phyloP scores from a whole-genome alignment of 768 basidiomycete species.

The Tulasnella sp. region DNA sequence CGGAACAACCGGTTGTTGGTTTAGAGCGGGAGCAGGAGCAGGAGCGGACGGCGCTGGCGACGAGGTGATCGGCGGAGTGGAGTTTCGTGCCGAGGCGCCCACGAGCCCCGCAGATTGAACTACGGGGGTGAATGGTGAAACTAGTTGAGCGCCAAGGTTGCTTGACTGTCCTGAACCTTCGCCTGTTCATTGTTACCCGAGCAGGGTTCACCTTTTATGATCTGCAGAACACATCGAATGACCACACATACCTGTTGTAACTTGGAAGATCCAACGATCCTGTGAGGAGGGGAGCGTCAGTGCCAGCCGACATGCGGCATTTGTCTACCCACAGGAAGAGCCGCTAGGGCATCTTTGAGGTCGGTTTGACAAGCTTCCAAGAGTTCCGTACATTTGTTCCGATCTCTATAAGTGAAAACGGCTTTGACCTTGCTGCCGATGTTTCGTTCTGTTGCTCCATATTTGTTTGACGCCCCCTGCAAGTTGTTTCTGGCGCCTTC shows the following conservation, averaged over 20 bases:
- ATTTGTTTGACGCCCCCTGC: background rate
- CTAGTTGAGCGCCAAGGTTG: background rate
- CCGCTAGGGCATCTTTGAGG: background rate
- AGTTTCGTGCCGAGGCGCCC: background rate
- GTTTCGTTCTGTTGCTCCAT: background rate
- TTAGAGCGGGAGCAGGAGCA: background rate
- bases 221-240: too few relatives aligned
- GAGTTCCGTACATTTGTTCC: background rate
- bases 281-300: background rate
- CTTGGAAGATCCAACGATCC: background rate
- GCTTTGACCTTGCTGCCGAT: background rate
- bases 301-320: background rate
- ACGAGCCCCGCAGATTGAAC: background rate
- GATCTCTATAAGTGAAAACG: background rate
- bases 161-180: background rate
- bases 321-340: background rate
- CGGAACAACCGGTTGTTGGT: background rate
- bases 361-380: background rate
- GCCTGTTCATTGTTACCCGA: too few relatives aligned
- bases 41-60: background rate
- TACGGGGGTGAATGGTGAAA: background rate
- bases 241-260: background rate
- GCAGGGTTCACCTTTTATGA: too few relatives aligned
- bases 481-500: background rate
- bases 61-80: too few relatives aligned